Conservation (phyloP, 805 yeast species). For the Saccharomycopsis fermentans region DNA sequence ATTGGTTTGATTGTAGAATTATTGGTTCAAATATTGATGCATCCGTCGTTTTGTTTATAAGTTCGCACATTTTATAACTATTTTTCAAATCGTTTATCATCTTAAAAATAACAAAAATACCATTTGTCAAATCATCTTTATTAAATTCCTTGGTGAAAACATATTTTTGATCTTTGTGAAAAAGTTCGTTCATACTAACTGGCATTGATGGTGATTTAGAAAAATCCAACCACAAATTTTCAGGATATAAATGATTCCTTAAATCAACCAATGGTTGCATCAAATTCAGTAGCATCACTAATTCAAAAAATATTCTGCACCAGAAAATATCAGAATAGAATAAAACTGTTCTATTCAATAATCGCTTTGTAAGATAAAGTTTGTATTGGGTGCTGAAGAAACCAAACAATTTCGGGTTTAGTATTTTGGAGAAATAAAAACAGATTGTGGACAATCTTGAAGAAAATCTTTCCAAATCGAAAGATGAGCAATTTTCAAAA, state of each 20-base stretch:
- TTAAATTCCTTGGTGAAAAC: background rate
- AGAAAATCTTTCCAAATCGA: background rate
- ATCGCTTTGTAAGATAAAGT: slow-evolving; percentile 9
- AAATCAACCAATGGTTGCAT: background rate
- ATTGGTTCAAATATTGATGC: background rate
- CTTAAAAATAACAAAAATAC: background rate
- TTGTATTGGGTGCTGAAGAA: slow-evolving; percentile 8
- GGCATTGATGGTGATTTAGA: background rate
- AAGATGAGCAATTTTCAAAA: background rate
- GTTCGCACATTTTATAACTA: background rate
- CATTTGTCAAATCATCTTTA: background rate
- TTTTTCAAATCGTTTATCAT: background rate
- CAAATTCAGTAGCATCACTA: slow-evolving; percentile 1
- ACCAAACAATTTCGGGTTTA: slow-evolving; percentile 1
- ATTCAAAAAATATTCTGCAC: slow-evolving; percentile 4
- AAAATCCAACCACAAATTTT: background rate
- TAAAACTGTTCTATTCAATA: background rate
- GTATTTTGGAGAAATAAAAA: slow-evolving; percentile 4
- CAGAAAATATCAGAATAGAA: background rate
- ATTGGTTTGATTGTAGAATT: background rate
- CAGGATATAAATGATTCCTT: background rate
- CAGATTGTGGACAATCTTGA: background rate
- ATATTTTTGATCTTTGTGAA: background rate
- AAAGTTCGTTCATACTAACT: background rate
- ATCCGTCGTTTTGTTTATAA: background rate